Percentiles rank a stretch among this genome's conserved stretches.
These are phyloP conservation scores for Lignosus rhinocerotis DNA, from an alignment of 1,284 basidiomycete genomes.

Conservation along the genomic window DNA sequence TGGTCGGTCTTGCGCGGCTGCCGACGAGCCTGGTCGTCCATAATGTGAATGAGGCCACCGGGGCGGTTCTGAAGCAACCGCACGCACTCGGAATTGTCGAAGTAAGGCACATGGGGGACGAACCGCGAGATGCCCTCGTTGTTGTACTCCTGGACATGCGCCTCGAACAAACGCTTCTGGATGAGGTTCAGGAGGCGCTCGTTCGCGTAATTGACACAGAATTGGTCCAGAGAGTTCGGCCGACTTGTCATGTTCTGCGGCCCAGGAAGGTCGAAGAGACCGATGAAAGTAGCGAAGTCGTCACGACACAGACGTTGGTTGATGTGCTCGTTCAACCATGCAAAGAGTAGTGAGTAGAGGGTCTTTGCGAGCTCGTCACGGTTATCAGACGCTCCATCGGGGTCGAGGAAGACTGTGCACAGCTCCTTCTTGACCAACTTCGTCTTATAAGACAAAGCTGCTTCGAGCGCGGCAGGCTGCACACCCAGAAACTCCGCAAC, in stretches of 20 bases:
- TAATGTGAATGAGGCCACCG: constrained; percentile 93
- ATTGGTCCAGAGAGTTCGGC: constrained; percentile 92
- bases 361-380: constrained; percentile 93
- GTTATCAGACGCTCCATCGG: constrained; percentile 90
- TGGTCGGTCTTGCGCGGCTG: constrained; percentile 90
- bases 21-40: constrained; percentile 93
- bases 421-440: constrained; percentile 92
- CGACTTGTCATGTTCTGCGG: constrained; percentile 83
- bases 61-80: constrained; percentile 86
- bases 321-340: constrained; percentile 96
- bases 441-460: constrained; percentile 89
- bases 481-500: constrained; percentile 94
- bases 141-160: constrained; percentile 78
- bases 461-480: constrained; percentile 72
- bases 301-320: constrained; percentile 93
- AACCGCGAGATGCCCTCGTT: constrained; percentile 80
- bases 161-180: constrained; percentile 80
- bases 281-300: constrained; percentile 90
- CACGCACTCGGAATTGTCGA: constrained; percentile 91
- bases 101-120: constrained; percentile 78
- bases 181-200: constrained; percentile 88
- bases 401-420: constrained; percentile 94
- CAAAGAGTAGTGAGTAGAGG: constrained; percentile 92
- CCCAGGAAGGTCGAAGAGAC: constrained; percentile 96
- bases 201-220: constrained; percentile 95